These are phyloP conservation scores for Rosellinia necatrix DNA, from an alignment of 2,329 filamentous ascomycete genomes.

Conservation along the genomic window DNA sequence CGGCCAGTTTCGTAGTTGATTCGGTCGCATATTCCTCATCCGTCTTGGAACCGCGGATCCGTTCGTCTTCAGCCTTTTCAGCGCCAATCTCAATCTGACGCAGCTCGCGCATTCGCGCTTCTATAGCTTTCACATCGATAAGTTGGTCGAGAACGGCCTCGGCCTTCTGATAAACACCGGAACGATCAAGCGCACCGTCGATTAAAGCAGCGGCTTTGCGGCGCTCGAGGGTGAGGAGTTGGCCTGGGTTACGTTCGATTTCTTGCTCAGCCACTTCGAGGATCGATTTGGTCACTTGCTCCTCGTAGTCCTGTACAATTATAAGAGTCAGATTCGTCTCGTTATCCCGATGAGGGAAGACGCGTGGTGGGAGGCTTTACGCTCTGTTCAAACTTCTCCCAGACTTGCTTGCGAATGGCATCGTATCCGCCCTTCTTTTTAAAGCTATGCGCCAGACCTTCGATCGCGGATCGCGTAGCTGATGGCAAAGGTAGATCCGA, in stretches of 20 bases:
- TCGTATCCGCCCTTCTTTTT: constrained; percentile 89
- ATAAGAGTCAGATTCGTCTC: constrained; percentile 12
- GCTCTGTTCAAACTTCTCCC: constrained; percentile 73
- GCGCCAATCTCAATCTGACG: constrained; percentile 70
- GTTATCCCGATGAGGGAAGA: background rate
- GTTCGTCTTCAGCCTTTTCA: constrained; percentile 69
- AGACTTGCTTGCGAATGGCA: constrained; percentile 74
- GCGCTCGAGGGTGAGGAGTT: constrained; percentile 73
- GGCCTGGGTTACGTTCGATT: constrained; percentile 73
- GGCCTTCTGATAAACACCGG: constrained; percentile 74
- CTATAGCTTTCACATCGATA: constrained; percentile 70
- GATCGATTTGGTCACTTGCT: constrained; percentile 67
- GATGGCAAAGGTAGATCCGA: constrained; percentile 76
- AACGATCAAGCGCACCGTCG: constrained; percentile 77
- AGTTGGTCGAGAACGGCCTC: constrained; percentile 69
- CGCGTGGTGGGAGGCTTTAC: constrained; percentile 52
- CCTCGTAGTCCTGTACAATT: constrained; percentile 67
- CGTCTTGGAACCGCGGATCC: constrained; percentile 68
- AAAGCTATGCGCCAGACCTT: constrained; percentile 76
- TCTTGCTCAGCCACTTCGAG: constrained; percentile 73
- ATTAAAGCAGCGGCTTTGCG: constrained; percentile 75
- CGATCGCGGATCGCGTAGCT: constrained; percentile 73
- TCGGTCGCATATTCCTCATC: constrained; percentile 76
- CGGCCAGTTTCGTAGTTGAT: constrained; percentile 61
- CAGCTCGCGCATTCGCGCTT: constrained; percentile 70